These are phyloP conservation scores for Tetrapisispora arboricola DNA, from an alignment of 805 yeast species.

Conservation along the genomic window DNA sequence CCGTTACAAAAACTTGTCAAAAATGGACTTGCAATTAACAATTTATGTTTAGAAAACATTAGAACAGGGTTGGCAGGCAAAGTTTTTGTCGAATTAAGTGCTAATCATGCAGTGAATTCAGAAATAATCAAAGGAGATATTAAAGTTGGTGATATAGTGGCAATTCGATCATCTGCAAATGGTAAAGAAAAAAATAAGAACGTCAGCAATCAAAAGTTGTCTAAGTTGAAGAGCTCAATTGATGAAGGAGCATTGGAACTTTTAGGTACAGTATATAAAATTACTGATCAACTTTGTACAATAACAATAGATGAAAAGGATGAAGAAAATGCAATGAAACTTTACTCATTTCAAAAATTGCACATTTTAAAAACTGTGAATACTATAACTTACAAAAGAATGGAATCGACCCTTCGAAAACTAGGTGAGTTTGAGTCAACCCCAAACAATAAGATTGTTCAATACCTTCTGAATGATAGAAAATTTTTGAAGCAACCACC, in stretches of 20 bases:
- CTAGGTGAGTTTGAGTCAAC: slow-evolving; percentile 39
- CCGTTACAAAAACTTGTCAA: slow-evolving; percentile 58
- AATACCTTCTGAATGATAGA: slow-evolving; percentile 36
- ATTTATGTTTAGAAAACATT: slow-evolving; percentile 49
- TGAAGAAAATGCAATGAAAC: slow-evolving; percentile 40
- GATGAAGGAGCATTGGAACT: slow-evolving; percentile 24
- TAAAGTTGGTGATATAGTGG: slow-evolving; percentile 67
- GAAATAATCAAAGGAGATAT: slow-evolving; percentile 41
- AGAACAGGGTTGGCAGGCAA: slow-evolving; percentile 73
- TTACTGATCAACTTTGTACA: slow-evolving; percentile 38
- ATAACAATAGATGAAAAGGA: slow-evolving; percentile 52
- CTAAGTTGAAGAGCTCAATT: slow-evolving; percentile 16
- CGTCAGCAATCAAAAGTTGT: slow-evolving; percentile 6
- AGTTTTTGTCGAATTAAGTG: slow-evolving; percentile 50
- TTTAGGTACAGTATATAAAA: slow-evolving; percentile 58
- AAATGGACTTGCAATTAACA: slow-evolving; percentile 66
- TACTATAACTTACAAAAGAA: slow-evolving; percentile 63
- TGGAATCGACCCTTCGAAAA: slow-evolving; percentile 68
- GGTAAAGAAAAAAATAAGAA: slow-evolving; percentile 20
- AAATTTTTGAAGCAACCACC: slow-evolving; percentile 10
- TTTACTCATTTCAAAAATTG: slow-evolving; percentile 25
- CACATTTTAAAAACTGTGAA: slow-evolving; percentile 41
- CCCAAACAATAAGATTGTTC: slow-evolving; percentile 31
- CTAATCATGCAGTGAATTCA: slow-evolving; percentile 31
- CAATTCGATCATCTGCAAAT: slow-evolving; percentile 34